phyloP scores from a whole-genome alignment of 495 filamentous ascomycete species.

The Chaetomium tenue region DNA sequence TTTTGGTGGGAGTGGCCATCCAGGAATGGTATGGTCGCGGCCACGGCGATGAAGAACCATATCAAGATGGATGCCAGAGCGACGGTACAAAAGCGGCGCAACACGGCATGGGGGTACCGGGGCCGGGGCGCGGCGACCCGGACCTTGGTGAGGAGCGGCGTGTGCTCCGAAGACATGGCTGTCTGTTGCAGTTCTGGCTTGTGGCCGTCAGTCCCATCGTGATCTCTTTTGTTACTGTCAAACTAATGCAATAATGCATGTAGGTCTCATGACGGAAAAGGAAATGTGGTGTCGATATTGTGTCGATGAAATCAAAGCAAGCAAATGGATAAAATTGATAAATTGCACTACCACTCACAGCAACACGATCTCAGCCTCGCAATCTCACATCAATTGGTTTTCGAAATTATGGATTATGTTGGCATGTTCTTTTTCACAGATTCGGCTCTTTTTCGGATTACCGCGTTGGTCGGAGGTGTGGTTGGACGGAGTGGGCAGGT shows the following conservation, averaged over 20 bases:
- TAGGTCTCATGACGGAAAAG: too few species aligned
- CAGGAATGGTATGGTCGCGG: constrained; percentile 52
- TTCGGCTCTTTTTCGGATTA: neutral
- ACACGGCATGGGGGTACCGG: constrained; percentile 64
- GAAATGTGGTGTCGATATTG: too few species aligned
- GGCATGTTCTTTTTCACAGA: neutral
- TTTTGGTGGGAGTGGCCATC: constrained; percentile 37
- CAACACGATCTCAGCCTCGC: neutral
- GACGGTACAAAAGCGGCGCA: constrained; percentile 72
- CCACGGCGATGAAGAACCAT: constrained; percentile 59
- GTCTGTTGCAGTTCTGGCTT: neutral
- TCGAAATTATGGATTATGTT: too few species aligned
- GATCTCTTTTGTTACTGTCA: too few species aligned
- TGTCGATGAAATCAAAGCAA: neutral
- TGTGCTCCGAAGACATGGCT: constrained; percentile 56
- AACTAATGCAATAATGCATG: too few species aligned
- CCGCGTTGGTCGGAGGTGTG: neutral
- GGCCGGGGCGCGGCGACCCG: constrained; percentile 51
- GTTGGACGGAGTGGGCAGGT: neutral
- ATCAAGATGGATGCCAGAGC: constrained; percentile 56
- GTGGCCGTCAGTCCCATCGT: neutral
- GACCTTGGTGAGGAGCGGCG: constrained; percentile 61
- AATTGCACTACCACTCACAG: neutral
- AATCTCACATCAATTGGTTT: neutral
- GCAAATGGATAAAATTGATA: too few species aligned